Percentiles rank a stretch among this genome's conserved stretches.
Evolutionary conservation across 768 basidiomycete genomes (phyloP).

Genomic region (Omphalotus guepiniiformis): DNA sequence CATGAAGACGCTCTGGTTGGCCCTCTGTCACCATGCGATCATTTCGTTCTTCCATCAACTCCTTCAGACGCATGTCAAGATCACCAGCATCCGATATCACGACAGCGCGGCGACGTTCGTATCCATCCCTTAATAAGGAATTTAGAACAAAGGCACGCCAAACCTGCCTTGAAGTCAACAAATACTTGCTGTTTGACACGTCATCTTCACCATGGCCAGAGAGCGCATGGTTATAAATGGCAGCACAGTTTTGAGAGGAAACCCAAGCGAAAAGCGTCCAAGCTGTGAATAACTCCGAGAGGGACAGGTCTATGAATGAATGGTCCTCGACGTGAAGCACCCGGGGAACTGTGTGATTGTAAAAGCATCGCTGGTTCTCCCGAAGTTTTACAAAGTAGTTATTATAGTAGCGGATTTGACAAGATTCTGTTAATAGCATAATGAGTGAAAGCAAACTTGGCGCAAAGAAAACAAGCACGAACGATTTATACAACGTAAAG

Average conservation of each 20-base stretch:
- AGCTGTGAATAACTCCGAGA: background rate
- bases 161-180: background rate
- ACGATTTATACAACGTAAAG: background rate
- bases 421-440: background rate
- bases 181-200: background rate
- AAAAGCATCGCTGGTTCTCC: too few species aligned
- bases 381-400: background rate
- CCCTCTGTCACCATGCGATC: background rate
- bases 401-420: background rate
- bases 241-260: background rate
- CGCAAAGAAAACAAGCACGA: too few species aligned
- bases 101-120: background rate
- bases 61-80: background rate
- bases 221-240: background rate
- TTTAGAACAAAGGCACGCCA: background rate
- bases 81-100: background rate
- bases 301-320: background rate
- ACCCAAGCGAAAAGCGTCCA: constrained; percentile 2
- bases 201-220: background rate
- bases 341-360: too few species aligned
- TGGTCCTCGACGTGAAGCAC: background rate
- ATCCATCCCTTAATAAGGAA: background rate
- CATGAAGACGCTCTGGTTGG: background rate
- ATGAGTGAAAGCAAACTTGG: background rate
- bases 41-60: background rate